Conservation (phyloP, 306 rosid species). For the Vigna angularis region DNA sequence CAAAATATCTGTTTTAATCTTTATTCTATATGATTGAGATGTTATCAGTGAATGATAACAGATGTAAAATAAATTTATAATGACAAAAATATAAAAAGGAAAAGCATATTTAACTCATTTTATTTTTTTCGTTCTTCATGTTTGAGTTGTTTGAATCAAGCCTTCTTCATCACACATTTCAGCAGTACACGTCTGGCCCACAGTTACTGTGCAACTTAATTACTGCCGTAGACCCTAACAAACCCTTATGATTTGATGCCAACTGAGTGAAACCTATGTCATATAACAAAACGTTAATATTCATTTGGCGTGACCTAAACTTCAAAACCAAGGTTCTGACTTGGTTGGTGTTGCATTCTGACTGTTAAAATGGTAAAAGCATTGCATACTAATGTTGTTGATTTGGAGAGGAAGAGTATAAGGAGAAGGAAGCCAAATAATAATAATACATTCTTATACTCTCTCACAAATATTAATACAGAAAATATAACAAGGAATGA, state of each 20-base stretch:
- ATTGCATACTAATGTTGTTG: background rate
- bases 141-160: constrained; percentile 46
- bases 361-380: background rate
- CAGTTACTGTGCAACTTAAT: constrained; percentile 28
- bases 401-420: background rate
- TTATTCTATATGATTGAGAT: background rate
- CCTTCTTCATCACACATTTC: constrained; percentile 40
- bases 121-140: background rate
- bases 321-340: background rate
- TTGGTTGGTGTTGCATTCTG: background rate
- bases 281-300: constrained; percentile 10
- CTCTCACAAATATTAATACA: background rate
- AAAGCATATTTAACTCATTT: background rate
- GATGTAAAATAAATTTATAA: background rate
- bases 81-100: too few species aligned
- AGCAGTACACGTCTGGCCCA: constrained; percentile 53
- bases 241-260: constrained; percentile 6
- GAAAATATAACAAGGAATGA: background rate
- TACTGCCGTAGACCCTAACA: constrained; percentile 1
- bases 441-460: background rate
- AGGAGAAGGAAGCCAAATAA: background rate
- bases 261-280: constrained; percentile 13
- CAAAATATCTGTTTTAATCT: background rate
- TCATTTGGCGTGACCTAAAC: constrained; percentile 15
- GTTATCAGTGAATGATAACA: background rate